phyloP scores from a whole-genome alignment of 1,139 yeast genomes.

The Pichia norvegensis region DNA sequence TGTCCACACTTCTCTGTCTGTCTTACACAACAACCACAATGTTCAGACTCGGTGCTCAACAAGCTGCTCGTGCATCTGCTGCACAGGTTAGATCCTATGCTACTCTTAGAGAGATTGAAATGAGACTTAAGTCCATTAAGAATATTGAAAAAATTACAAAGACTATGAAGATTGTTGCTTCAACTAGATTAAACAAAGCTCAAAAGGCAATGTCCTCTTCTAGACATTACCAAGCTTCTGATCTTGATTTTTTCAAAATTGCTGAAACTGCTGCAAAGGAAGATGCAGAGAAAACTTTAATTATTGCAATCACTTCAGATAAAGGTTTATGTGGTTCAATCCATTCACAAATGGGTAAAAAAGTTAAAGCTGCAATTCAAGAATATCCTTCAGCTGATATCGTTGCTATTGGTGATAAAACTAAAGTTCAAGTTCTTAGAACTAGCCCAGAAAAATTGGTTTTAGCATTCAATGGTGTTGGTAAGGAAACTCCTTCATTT shows the following conservation, averaged over 20 bases:
- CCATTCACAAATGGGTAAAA: slow-evolving; percentile 89
- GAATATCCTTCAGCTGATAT: slow-evolving; percentile 67
- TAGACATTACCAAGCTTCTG: slow-evolving; percentile 76
- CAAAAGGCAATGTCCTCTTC: slow-evolving; percentile 92
- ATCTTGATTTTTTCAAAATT: slow-evolving; percentile 67
- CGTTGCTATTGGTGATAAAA: slow-evolving; percentile 90
- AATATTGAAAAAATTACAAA: slow-evolving; percentile 98
- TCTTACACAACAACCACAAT: slow-evolving; percentile 26
- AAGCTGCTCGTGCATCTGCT: slow-evolving; percentile 45
- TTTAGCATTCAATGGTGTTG: slow-evolving; percentile 80
- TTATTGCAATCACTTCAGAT: slow-evolving; percentile 88
- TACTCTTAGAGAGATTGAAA: slow-evolving; percentile 96
- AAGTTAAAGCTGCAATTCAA: slow-evolving; percentile 63
- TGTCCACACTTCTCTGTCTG: too few relatives aligned
- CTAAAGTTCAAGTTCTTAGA: slow-evolving; percentile 82
- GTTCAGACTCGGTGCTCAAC: slow-evolving; percentile 62
- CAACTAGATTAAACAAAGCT: slow-evolving; percentile 93
- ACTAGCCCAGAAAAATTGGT: slow-evolving; percentile 62
- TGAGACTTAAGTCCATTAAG: slow-evolving; percentile 94
- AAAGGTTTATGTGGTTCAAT: slow-evolving; percentile 98
- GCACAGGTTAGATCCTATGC: slow-evolving; percentile 67
- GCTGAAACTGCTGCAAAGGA: slow-evolving; percentile 61
- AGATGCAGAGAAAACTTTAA: slow-evolving; percentile 54
- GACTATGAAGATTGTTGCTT: slow-evolving; percentile 99
- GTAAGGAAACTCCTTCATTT: slow-evolving; percentile 95